These are phyloP conservation scores for Xerocomellus dryophilus DNA, from an alignment of 768 basidiomycete species.

Conservation along the genomic window DNA sequence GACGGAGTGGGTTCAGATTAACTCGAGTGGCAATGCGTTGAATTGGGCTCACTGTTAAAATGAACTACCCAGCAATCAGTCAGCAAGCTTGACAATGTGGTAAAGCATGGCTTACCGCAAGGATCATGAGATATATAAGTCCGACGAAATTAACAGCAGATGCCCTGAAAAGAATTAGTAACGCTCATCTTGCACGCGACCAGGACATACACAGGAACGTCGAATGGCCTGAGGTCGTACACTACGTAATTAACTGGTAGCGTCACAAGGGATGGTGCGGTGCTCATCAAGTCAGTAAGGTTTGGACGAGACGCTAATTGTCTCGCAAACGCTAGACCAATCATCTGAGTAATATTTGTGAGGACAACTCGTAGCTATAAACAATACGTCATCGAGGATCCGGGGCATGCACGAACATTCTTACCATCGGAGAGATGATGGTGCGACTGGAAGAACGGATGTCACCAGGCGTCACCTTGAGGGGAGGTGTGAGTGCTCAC, in stretches of 20 bases:
- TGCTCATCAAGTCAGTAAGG: constrained; percentile 37
- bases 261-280: constrained; percentile 49
- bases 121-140: constrained; percentile 47
- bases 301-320: constrained; percentile 28
- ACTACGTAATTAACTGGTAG: constrained; percentile 48
- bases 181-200: not conserved
- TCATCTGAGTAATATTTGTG: constrained; percentile 35
- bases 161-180: constrained; percentile 36
- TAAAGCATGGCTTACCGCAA: constrained; percentile 19
- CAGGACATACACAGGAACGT: constrained; percentile 50
- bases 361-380: constrained; percentile 33
- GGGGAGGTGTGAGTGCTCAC: constrained; percentile 36
- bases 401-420: not conserved
- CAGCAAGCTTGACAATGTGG: not conserved
- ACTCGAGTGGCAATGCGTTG: not conserved
- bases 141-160: constrained; percentile 53
- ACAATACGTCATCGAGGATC: not conserved
- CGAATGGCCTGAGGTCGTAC: constrained; percentile 54
- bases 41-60: constrained; percentile 24
- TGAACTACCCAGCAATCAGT: constrained; percentile 18
- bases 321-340: constrained; percentile 34
- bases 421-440: constrained; percentile 13
- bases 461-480: not conserved
- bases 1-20: not conserved
- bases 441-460: constrained; percentile 16